These are phyloP conservation scores for Davidsoniella neocaledoniae DNA, from an alignment of 2,329 filamentous ascomycete species.

Conservation along the genomic window DNA sequence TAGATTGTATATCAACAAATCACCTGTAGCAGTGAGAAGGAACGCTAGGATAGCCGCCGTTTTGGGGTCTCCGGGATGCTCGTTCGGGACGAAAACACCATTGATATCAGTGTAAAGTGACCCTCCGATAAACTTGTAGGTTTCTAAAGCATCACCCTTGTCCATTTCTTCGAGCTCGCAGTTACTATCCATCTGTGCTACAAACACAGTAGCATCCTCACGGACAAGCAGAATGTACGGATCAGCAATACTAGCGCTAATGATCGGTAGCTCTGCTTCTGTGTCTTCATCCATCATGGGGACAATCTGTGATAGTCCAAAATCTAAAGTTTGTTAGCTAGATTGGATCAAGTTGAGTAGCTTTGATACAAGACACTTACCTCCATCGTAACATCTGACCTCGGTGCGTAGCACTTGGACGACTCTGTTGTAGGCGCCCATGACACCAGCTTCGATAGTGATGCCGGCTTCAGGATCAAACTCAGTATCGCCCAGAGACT, in stretches of 20 bases:
- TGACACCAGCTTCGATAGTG: conserved; percentile 69
- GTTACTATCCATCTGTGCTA: conserved; percentile 60
- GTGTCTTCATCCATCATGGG: conserved; percentile 86
- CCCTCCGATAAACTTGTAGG: conserved; percentile 64
- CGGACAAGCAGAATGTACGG: conserved; percentile 70
- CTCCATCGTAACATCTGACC: conserved; percentile 76
- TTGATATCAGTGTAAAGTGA: conserved; percentile 61
- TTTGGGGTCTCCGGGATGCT: conserved; percentile 23
- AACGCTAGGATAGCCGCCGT: conserved; percentile 48
- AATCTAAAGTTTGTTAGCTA: conserved; percentile 35
- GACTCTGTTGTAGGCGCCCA: conserved; percentile 65
- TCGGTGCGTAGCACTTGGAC: conserved; percentile 80
- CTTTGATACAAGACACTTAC: conserved; percentile 32
- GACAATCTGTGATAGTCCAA: conserved; percentile 78
- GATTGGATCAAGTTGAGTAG: background rate
- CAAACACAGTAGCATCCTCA: conserved; percentile 64
- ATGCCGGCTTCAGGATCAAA: conserved; percentile 81
- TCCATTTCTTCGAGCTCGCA: conserved; percentile 76
- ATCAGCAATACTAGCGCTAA: conserved; percentile 71
- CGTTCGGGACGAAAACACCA: conserved; percentile 36
- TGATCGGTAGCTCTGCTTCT: conserved; percentile 59
- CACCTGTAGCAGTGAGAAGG: conserved; percentile 57
- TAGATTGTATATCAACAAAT: conserved; percentile 61
- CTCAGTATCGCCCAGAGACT: conserved; percentile 65
- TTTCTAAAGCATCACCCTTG: conserved; percentile 37